These are phyloP conservation scores for Prillingera fragicola DNA, from an alignment of 1,284 basidiomycete genomes.

Conservation along the genomic window DNA sequence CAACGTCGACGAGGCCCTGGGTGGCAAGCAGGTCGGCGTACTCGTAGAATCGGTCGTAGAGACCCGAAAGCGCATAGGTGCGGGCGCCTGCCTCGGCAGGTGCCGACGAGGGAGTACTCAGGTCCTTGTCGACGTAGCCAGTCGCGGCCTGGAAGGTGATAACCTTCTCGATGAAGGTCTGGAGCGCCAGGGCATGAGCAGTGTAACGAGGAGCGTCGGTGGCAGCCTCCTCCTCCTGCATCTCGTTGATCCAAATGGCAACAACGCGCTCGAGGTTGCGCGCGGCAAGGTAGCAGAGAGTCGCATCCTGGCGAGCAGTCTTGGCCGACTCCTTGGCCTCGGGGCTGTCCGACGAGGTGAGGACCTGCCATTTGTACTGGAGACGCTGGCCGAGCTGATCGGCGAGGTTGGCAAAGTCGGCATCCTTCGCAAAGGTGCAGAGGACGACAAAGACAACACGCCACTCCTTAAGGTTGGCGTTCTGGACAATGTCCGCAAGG, in stretches of 20 bases:
- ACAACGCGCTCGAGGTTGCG: conserved; percentile 83
- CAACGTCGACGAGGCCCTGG: conserved; percentile 81
- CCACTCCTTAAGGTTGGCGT: conserved; percentile 93
- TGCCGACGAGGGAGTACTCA: conserved; percentile 48
- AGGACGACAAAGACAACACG: conserved; percentile 94
- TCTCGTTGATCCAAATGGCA: conserved; percentile 87
- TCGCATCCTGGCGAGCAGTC: conserved; percentile 78
- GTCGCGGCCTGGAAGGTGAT: conserved; percentile 88
- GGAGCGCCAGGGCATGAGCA: conserved; percentile 80
- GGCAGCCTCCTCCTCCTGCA: conserved; percentile 73
- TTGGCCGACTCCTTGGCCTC: conserved; percentile 50
- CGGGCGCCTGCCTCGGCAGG: conserved; percentile 55
- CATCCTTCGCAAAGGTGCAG: conserved; percentile 83
- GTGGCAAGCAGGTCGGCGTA: conserved; percentile 88
- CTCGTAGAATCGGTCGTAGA: conserved; percentile 93
- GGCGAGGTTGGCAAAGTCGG: conserved; percentile 78
- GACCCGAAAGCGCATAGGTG: conserved; percentile 72
- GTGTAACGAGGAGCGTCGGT: conserved; percentile 60
- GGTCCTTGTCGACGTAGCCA: conserved; percentile 76
- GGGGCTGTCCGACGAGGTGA: conserved; percentile 53
- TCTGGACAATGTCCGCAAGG: conserved; percentile 86
- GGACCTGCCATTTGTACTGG: conserved; percentile 69
- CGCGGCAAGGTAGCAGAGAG: conserved; percentile 85
- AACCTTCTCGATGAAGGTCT: conserved; percentile 95
- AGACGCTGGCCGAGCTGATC: conserved; percentile 89